Evolutionary conservation across 805 yeast species (phyloP).

Genomic region (Huiozyma naganishii): DNA sequence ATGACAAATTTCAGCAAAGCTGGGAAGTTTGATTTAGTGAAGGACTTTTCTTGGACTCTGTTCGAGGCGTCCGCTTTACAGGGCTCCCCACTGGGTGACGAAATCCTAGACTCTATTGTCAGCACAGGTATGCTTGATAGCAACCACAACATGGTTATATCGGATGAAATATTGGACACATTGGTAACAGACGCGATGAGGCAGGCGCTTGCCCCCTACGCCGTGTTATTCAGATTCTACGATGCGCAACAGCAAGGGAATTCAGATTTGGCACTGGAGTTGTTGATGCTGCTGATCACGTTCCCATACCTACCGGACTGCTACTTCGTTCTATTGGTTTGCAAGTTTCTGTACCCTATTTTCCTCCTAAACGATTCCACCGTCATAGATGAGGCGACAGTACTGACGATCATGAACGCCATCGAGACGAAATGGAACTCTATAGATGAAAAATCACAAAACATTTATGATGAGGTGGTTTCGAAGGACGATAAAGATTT

Average conservation of each 20-base stretch:
- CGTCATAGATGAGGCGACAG: conserved; percentile 13
- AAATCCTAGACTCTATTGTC: conserved; percentile 41
- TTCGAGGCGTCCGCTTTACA: conserved; percentile 49
- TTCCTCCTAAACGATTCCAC: conserved; percentile 14
- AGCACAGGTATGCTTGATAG: conserved; percentile 20
- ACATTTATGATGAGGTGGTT: conserved; percentile 10
- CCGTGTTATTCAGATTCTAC: conserved; percentile 44
- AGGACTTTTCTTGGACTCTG: conserved; percentile 46
- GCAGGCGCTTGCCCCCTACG: conserved; percentile 65
- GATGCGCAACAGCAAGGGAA: conserved; percentile 23
- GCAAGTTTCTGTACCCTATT: conserved; percentile 21
- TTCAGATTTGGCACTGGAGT: conserved; percentile 13
- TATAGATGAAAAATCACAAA: conserved; percentile 11
- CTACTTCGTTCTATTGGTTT: conserved; percentile 18
- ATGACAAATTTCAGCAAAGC: conserved; percentile 54
- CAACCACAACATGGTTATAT: conserved; percentile 12
- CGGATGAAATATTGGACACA: conserved; percentile 21
- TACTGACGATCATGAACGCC: conserved; percentile 17
- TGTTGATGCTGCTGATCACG: conserved; percentile 16
- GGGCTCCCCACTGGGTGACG: conserved; percentile 46
- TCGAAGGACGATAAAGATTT: conserved; percentile 1
- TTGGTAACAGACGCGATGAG: conserved; percentile 46
- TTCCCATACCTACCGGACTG: conserved; percentile 23
- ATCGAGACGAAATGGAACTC: conserved; percentile 17
- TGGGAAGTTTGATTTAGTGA: conserved; percentile 41